Evolutionary conservation across 148 eudicot species (phyloP).

Genomic region (Pharnaceum exiguum): DNA sequence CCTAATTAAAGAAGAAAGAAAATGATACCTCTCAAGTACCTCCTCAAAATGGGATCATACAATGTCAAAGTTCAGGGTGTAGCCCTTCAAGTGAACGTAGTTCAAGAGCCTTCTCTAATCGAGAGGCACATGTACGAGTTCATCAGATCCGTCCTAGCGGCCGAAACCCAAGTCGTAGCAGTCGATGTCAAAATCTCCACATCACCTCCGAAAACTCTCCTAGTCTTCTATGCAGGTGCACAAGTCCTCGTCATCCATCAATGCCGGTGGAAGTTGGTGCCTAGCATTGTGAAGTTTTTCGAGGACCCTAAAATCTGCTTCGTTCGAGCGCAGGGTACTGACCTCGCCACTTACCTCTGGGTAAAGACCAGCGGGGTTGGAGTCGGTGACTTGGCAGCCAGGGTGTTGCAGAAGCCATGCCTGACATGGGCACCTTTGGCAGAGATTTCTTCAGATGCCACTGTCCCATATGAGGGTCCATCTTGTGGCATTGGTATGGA

Average conservation of each 20-base stretch:
- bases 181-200: neutral
- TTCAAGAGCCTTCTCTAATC: neutral
- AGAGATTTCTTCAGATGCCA: neutral
- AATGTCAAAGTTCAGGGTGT: neutral
- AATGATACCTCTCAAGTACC: neutral
- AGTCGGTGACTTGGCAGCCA: conserved; percentile 4
- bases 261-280: no score
- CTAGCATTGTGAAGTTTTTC: no score
- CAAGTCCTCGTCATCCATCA: neutral
- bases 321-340: neutral
- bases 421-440: neutral
- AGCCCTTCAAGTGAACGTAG: neutral
- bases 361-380: neutral
- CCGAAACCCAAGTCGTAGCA: neutral
- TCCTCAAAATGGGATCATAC: neutral
- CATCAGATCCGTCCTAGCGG: no score
- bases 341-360: neutral
- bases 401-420: conserved; percentile 2
- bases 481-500: neutral
- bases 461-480: neutral
- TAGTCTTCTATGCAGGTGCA: neutral
- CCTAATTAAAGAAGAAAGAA: no score
- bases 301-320: neutral
- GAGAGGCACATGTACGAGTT: neutral
- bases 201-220: neutral